These are phyloP conservation scores for Cymbopogon citratus DNA, from an alignment of 176 grass and related monocot genomes.

Conservation along the genomic window DNA sequence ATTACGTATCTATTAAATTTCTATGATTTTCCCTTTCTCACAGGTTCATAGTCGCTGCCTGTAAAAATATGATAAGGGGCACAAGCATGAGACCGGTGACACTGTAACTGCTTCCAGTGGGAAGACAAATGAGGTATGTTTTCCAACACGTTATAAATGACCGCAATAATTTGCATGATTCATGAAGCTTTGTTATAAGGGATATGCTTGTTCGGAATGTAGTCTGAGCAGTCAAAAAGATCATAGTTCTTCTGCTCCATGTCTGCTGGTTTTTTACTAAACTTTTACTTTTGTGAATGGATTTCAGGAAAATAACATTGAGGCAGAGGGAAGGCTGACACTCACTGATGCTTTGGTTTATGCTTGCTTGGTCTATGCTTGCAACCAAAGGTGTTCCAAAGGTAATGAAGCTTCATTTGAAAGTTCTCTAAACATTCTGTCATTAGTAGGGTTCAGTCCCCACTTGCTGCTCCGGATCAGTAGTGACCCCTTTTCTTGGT, in stretches of 20 bases:
- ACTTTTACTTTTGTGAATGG: background rate
- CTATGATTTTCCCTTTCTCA: background rate
- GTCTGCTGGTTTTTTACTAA: background rate
- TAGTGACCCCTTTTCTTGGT: too few species aligned
- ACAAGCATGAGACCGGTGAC: constrained; percentile 96
- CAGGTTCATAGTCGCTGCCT: constrained; percentile 77
- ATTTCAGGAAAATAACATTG: constrained; percentile 91
- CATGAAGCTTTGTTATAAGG: too few species aligned
- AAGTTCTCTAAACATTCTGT: background rate
- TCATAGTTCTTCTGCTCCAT: background rate
- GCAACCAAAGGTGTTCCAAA: too few species aligned
- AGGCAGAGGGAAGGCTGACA: constrained; percentile 95
- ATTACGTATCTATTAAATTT: background rate
- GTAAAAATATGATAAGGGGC: constrained; percentile 99
- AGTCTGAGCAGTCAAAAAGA: background rate
- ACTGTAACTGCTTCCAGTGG: too few species aligned
- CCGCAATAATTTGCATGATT: too few species aligned
- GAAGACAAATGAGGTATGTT: constrained; percentile 82
- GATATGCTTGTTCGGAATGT: background rate
- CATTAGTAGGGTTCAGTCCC: too few species aligned
- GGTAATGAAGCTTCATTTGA: background rate
- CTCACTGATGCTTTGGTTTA: constrained; percentile 92
- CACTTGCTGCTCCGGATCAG: too few species aligned
- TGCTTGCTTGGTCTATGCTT: too few species aligned
- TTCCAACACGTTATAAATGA: too few species aligned